These are phyloP conservation scores for Suhomyces kilbournensis DNA, from an alignment of 805 yeast genomes.

Conservation along the genomic window DNA sequence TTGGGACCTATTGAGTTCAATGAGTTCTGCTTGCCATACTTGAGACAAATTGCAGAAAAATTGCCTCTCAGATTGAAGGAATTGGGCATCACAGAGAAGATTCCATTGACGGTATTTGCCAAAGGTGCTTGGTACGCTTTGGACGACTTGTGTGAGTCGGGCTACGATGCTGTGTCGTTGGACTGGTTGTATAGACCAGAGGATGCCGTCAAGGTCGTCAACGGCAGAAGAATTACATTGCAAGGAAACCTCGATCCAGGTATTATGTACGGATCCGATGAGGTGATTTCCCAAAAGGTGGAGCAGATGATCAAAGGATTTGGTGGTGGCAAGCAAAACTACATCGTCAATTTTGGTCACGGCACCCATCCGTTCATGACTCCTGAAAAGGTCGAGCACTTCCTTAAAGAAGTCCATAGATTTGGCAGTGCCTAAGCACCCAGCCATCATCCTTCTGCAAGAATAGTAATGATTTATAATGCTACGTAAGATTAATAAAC, in stretches of 20 bases:
- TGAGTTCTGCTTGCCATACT: constrained; percentile 85
- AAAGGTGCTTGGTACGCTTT: constrained; percentile 98
- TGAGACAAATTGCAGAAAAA: constrained; percentile 67
- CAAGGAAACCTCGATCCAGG: constrained; percentile 98
- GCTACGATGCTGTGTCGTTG: constrained; percentile 84
- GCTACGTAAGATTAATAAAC: not conserved
- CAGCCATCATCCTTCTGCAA: not conserved
- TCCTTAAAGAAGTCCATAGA: constrained; percentile 83
- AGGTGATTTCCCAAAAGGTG: constrained; percentile 73
- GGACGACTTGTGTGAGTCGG: constrained; percentile 75
- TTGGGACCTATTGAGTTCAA: constrained; percentile 85
- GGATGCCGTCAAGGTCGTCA: constrained; percentile 73
- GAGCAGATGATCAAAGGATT: constrained; percentile 86
- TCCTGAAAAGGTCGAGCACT: constrained; percentile 82
- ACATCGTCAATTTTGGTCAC: constrained; percentile 94
- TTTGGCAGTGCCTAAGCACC: constrained; percentile 42
- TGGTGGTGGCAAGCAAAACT: constrained; percentile 89
- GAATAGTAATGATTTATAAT: not conserved
- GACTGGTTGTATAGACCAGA: constrained; percentile 89
- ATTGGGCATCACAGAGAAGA: constrained; percentile 63
- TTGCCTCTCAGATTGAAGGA: constrained; percentile 69
- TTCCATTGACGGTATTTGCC: constrained; percentile 89
- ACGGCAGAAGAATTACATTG: constrained; percentile 70
- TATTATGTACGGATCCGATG: constrained; percentile 84
- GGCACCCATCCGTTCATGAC: constrained; percentile 98